Conservation (phyloP, 495 filamentous ascomycete species). For the Saxophila tyrrhenica region DNA sequence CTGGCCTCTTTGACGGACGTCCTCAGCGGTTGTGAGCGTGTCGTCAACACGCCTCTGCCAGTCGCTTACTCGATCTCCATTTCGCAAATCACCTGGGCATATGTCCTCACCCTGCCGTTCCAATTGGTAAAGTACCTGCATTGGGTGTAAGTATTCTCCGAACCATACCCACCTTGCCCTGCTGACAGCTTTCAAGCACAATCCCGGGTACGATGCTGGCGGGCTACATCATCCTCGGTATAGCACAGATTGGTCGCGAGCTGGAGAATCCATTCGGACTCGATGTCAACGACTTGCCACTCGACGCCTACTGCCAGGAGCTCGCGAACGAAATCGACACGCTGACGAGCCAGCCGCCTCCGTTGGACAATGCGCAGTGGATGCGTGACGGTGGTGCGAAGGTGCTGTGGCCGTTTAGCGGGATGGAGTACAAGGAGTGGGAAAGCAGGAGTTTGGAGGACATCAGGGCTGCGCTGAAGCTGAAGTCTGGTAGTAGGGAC, state of each 20-base stretch:
- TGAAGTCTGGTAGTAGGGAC: conserved; percentile 7
- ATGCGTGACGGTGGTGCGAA: conserved; percentile 47
- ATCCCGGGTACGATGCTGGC: conserved; percentile 68
- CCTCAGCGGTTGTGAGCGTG: conserved; percentile 62
- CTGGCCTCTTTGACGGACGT: conserved; percentile 60
- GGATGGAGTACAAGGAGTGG: conserved; percentile 49
- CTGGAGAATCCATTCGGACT: conserved; percentile 84
- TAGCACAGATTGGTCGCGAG: conserved; percentile 73
- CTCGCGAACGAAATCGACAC: conserved; percentile 63
- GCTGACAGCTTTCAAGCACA: too few relatives aligned
- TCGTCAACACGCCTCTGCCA: conserved; percentile 74
- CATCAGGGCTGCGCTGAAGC: conserved; percentile 42
- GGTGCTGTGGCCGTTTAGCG: conserved; percentile 57
- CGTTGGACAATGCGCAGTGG: conserved; percentile 43
- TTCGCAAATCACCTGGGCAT: conserved; percentile 78
- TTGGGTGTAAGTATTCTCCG: too few relatives aligned
- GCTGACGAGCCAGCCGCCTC: conserved; percentile 49
- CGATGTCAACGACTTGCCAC: conserved; percentile 77
- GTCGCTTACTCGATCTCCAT: conserved; percentile 80
- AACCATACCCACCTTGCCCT: too few relatives aligned
- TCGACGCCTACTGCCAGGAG: conserved; percentile 65
- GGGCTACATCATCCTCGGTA: conserved; percentile 83
- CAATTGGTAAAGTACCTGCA: conserved; percentile 52
- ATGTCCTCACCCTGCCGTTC: conserved; percentile 74
- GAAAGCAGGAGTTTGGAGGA: conserved; percentile 45